Base-by-base conservation (phyloP, 2,329 filamentous ascomycete species). In the Aureobasidium musti region DNA sequence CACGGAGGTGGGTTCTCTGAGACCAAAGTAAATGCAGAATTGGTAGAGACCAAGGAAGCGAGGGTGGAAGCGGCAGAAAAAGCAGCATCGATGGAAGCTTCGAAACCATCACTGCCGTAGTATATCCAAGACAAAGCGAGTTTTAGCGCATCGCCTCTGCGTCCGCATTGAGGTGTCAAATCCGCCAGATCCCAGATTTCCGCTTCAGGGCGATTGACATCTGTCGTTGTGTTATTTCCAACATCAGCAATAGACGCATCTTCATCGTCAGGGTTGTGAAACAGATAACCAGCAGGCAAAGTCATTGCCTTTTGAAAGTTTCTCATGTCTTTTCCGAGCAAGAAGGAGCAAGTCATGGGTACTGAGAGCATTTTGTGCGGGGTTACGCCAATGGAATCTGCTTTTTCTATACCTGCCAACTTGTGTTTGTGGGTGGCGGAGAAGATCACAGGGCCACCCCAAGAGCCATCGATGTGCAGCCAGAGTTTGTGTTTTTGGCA, bases 281-380 rank as follows among this genome's bases (percentile, higher is more conserved):
- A 83, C 4, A 83, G 74, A 67, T 98, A 98, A 5, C 90, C 92
- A 0, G 94, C 95, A 0, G 89, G 89, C 2, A 97, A 84, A 2
- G 91, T 96, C 79, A 97, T 97, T 14, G 92, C 92, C 54, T 79
- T 81, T 76, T 95, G 90, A 77, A 98, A 96, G 28, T 89, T 80
- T 66, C 83, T 82, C 74, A 96, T 79, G 75, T 98, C 93, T 1
- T 85, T 84, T 0, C 87, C 89, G 14, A 99, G 84, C 5, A 99
- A 84, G 80, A 96, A 97, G 0, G 90, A 93, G 79, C 93, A 98
- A 0, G 93, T 97, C 47, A 96, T 81, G 0, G 95, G 94, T 2
- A 92, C 91, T 67, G 91, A 91, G 75, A 98, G 85, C 95, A 98
- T 98, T 80, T 98, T 98, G 80, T 99, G 95, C 67, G 95, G 93